These are phyloP conservation scores for Fusarium sp. DNA, from an alignment of 2,329 filamentous ascomycete genomes.

Conservation along the genomic window DNA sequence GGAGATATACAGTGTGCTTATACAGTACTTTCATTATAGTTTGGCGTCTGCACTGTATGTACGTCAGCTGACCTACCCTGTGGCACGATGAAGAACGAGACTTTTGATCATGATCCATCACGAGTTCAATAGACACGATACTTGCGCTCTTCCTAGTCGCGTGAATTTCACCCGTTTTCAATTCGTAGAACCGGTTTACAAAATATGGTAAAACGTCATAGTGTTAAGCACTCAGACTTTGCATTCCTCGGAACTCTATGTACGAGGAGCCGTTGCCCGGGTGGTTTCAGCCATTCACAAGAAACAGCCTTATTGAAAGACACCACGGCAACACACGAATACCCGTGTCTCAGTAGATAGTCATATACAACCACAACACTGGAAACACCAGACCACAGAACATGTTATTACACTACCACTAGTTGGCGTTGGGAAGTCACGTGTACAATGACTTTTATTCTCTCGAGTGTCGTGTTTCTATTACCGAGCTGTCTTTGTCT, in stretches of 20 bases:
- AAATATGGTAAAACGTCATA: neutral
- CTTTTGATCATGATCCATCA: neutral
- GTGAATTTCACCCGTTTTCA: neutral
- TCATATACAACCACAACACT: neutral
- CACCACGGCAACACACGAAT: neutral
- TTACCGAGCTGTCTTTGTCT: neutral
- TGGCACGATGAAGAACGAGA: neutral
- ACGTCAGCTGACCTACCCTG: slow-evolving; percentile 16
- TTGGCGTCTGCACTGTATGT: neutral
- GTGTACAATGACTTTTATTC: neutral
- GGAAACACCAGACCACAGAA: neutral
- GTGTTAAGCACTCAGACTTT: neutral
- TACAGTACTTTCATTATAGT: rapidly evolving
- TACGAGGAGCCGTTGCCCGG: neutral
- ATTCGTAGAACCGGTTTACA: neutral
- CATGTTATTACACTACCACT: neutral
- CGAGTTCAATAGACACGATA: neutral
- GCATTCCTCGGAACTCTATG: neutral
- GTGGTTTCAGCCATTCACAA: neutral
- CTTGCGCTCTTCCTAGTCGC: neutral
- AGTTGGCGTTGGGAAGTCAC: no score
- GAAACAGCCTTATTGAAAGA: neutral
- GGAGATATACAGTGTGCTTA: slow-evolving; percentile 24
- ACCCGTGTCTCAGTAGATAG: neutral
- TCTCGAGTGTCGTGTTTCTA: neutral